Evolutionary conservation across 179 eudicot species (phyloP).

Genomic region (Heliamphora ciliata): DNA sequence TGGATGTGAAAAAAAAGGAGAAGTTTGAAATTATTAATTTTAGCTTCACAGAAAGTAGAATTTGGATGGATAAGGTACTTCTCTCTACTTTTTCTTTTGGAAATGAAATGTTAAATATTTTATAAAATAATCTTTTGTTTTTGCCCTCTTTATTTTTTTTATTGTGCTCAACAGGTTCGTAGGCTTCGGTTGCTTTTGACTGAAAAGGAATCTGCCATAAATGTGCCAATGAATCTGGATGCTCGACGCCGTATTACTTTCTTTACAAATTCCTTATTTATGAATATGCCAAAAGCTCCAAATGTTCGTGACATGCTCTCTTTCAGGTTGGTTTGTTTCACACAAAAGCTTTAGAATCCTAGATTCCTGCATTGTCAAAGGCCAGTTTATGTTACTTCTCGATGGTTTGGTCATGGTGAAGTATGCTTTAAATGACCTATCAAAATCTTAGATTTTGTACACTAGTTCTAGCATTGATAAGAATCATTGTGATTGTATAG

Average conservation of each 20-base stretch:
- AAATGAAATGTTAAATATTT: neutral
- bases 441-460: neutral
- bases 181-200: conserved; percentile 83
- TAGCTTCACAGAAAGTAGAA: conserved; percentile 31
- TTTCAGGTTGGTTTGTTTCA: conserved; percentile 60
- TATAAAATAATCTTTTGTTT: neutral
- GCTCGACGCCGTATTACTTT: conserved; percentile 98
- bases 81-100: neutral
- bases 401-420: neutral
- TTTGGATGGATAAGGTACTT: conserved; percentile 84
- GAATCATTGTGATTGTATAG: neutral
- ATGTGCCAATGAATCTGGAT: conserved; percentile 93
- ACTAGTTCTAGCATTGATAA: neutral
- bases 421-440: neutral
- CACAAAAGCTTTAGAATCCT: neutral
- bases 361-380: conserved; percentile 1
- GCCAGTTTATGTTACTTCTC: neutral
- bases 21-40: conserved; percentile 69
- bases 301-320: conserved; percentile 97
- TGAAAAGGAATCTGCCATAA: conserved; percentile 92
- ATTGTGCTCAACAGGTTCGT: conserved; percentile 42
- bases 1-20: conserved; percentile 44
- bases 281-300: conserved; percentile 97
- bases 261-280: conserved; percentile 91
- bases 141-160: neutral